Base-by-base conservation (phyloP, 2,329 filamentous ascomycete species). In the Purpureocillium lavendulum region DNA sequence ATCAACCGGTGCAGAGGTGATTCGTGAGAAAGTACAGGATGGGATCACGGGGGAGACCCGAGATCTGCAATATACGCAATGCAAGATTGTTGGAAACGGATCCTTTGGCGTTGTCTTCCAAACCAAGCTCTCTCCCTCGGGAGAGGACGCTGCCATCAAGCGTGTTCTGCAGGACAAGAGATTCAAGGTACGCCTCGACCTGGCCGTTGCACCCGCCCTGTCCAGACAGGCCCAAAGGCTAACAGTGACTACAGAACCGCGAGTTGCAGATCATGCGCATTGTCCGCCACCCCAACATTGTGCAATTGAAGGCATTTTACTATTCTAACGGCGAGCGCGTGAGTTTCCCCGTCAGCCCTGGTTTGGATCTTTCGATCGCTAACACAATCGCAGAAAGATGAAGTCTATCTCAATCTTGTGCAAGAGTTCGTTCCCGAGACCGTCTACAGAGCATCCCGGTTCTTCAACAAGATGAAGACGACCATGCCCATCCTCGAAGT, bases 401-500 rank as follows among this genome's bases (percentile, higher is more conserved):
- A 98, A 69, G 92, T 98, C 30, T 98, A 97, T 64, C 82, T 98
- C 51, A 98, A 98, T 60, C 77, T 98, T 45, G 90, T 98, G 38
- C 87, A 97, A 63, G 92, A 98, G 63, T 98, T 88, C 56, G 92
- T 98, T 36, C 92, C 92, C 37, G 92, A 98, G 71, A 98, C 92
- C 11, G 92, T 98, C 38, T 98, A 98, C 66, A 83, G 92, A 57
- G 92, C 92, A 33, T 97, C 92, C 48, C 83, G 92, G 56, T 97
- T 96, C 70, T 98, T 98, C 77, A 97, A 94, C 76, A 98, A 98
- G 73, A 84, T 97, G 83, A 98, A 97, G 80, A 94, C 89, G 7
- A 96, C 90, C 39, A 98, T 98, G 92, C 92, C 92, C 13, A 95
- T 90, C 54, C 79, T 98, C 53, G 92, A 98, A 66, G 88, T 97